These are phyloP conservation scores for Penicillium dipodomyicola DNA, from an alignment of 495 filamentous ascomycete genomes.

Conservation along the genomic window DNA sequence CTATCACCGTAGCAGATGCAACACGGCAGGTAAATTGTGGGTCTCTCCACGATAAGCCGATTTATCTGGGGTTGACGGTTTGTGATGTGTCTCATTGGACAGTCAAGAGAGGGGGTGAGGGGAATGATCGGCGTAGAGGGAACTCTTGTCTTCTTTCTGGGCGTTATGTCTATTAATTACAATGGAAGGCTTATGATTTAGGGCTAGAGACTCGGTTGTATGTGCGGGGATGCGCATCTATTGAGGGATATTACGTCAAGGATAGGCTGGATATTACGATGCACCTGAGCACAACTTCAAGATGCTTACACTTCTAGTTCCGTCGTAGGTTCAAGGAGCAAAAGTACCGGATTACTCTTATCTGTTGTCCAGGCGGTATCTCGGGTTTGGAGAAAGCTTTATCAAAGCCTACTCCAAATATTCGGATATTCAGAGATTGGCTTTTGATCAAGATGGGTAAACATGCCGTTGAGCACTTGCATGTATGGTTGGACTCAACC, in stretches of 20 bases:
- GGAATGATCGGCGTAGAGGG: conserved; percentile 21
- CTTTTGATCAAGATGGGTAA: not conserved
- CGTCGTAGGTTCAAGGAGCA: not conserved
- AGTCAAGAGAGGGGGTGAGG: conserved; percentile 16
- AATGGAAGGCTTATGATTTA: too few relatives aligned
- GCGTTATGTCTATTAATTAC: not conserved
- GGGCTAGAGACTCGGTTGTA: not conserved
- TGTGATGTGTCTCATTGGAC: conserved; percentile 16
- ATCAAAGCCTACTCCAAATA: not conserved
- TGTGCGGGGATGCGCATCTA: too few relatives aligned
- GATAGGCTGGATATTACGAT: not conserved
- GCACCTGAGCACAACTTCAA: not conserved
- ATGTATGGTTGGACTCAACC: not conserved
- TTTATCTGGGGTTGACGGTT: conserved; percentile 23
- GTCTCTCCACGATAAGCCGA: conserved; percentile 24
- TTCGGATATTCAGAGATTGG: not conserved
- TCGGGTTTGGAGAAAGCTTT: not conserved
- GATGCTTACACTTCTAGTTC: not conserved
- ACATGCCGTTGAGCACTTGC: not conserved
- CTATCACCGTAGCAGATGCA: conserved; percentile 15
- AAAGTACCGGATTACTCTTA: not conserved
- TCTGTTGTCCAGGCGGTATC: not conserved
- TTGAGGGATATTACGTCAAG: too few relatives aligned
- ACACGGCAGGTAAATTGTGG: conserved; percentile 6
- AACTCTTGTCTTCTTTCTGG: not conserved